These are phyloP conservation scores for Trichoderma atrobrunneum DNA, from an alignment of 2,329 filamentous ascomycete genomes.

Conservation along the genomic window DNA sequence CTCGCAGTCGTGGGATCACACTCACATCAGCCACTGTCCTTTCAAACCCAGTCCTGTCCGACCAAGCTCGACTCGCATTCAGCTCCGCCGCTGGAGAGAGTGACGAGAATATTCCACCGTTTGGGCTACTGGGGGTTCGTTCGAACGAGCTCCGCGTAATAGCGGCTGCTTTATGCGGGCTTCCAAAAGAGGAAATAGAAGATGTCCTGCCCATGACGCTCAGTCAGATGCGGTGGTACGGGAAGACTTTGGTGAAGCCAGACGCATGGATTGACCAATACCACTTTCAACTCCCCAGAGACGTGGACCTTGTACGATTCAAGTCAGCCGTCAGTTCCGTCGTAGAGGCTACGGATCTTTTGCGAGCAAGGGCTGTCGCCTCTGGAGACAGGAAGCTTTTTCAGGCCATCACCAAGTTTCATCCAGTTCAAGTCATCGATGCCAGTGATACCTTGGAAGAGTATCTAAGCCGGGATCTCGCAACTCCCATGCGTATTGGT, in stretches of 20 bases:
- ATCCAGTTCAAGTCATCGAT: not conserved
- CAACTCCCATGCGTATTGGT: not conserved
- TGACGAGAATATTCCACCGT: not conserved
- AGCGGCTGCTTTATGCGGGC: not conserved
- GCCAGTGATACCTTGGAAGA: not conserved
- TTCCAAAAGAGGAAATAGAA: not conserved
- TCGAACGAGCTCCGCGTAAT: not conserved
- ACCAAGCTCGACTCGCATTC: not conserved
- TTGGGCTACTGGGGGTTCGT: not conserved
- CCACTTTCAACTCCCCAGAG: not conserved
- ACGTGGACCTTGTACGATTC: not conserved
- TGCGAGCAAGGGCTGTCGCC: not conserved
- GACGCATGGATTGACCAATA: conserved; percentile 3
- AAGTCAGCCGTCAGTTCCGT: not conserved
- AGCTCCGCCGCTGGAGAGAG: not conserved
- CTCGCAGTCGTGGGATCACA: conserved; percentile 3
- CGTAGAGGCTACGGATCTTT: not conserved
- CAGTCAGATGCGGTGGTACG: conserved; percentile 6
- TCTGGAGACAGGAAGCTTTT: not conserved
- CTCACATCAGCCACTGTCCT: not conserved
- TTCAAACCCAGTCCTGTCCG: not conserved
- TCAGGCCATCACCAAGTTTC: conserved; percentile 2
- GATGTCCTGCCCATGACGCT: conserved; percentile 1
- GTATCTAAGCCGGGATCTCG: not conserved
- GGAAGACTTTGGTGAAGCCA: conserved; percentile 5